phyloP scores from a whole-genome alignment of 2,329 filamentous ascomycete species.

The Zymoseptoria ardabiliae region DNA sequence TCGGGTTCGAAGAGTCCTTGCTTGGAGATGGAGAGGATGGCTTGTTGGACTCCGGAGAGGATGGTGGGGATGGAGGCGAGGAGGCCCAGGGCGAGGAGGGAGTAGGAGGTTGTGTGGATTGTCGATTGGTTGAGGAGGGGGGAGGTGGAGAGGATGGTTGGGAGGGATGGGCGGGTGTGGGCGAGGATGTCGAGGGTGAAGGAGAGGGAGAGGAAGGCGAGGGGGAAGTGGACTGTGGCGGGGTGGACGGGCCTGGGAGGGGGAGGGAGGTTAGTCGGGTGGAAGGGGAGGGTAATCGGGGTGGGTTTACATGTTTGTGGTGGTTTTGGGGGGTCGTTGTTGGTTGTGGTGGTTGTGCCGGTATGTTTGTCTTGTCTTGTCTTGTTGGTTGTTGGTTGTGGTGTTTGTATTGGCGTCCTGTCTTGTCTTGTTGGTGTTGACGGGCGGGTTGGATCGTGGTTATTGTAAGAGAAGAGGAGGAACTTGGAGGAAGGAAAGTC shows the following conservation, averaged over 20 bases:
- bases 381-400: background rate
- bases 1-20: conserved; percentile 36
- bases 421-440: background rate
- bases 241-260: conserved; percentile 37
- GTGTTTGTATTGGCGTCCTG: background rate
- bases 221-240: conserved; percentile 42
- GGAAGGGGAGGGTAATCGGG: no score
- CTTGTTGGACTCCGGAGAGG: conserved; percentile 30
- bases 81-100: conserved; percentile 37
- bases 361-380: background rate
- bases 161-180: conserved; percentile 30
- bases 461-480: background rate
- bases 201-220: conserved; percentile 38
- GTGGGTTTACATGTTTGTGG: background rate
- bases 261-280: background rate
- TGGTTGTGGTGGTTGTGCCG: background rate
- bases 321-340: background rate
- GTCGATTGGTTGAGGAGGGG: conserved; percentile 26
- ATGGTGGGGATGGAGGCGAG: conserved; percentile 29
- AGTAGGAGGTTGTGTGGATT: conserved; percentile 37
- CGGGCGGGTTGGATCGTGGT: background rate
- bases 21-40: conserved; percentile 36
- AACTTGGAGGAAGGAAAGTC: background rate
- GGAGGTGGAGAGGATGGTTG: conserved; percentile 23
- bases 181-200: conserved; percentile 36